Conservation (phyloP, 805 yeast genomes). For the Yarrowia deformans region DNA sequence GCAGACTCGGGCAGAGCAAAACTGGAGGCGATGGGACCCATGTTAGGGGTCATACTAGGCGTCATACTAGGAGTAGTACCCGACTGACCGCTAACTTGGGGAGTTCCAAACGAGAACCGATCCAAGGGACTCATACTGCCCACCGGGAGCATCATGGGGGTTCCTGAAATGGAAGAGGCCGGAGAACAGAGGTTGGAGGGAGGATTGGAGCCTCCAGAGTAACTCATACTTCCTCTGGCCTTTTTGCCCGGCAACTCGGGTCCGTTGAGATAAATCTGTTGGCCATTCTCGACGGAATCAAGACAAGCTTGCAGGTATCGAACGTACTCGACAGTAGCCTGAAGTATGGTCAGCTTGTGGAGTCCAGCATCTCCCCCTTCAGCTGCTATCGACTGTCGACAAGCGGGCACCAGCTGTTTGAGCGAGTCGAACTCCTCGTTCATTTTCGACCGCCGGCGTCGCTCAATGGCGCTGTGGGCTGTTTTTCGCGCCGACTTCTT, state of each 20-base stretch:
- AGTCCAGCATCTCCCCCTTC: conserved; percentile 62
- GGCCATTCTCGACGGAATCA: conserved; percentile 40
- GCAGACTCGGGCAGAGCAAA: conserved; percentile 29
- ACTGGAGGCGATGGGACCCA: conserved; percentile 3
- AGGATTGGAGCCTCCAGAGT: conserved; percentile 23
- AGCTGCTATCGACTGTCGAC: conserved; percentile 58
- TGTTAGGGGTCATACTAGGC: conserved; percentile 18
- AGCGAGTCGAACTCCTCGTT: conserved; percentile 84
- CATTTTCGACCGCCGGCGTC: conserved; percentile 77
- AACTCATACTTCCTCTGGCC: conserved; percentile 23
- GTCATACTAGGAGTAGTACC: conserved; percentile 15
- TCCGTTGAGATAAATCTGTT: conserved; percentile 30
- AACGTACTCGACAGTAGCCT: conserved; percentile 83
- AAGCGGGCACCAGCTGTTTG: conserved; percentile 79
- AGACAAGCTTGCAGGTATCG: conserved; percentile 61
- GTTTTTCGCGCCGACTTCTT: conserved; percentile 59
- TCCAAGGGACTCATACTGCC: conserved; percentile 23
- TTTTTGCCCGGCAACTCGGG: conserved; percentile 35
- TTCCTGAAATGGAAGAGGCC: conserved; percentile 15
- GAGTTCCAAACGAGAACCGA: conserved; percentile 20
- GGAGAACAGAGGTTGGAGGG: conserved; percentile 31
- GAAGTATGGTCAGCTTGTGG: conserved; percentile 81
- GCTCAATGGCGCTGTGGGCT: conserved; percentile 80
- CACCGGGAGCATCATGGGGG: conserved; percentile 28
- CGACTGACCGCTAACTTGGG: conserved; percentile 21